Evolutionary conservation across 2,329 filamentous ascomycete genomes (phyloP).

Genomic region (Claviceps lovelessii): DNA sequence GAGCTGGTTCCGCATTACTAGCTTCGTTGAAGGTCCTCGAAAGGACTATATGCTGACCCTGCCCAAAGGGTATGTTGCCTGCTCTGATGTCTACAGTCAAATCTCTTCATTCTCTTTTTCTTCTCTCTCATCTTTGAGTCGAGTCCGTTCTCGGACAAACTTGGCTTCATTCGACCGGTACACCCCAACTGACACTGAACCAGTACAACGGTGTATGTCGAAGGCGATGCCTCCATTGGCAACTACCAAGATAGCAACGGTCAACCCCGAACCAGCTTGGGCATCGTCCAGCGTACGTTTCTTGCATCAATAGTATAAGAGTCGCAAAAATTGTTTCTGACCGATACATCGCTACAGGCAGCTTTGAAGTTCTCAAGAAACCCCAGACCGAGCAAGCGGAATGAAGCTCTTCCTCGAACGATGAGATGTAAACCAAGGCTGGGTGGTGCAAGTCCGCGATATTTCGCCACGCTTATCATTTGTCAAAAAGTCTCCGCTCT

Average conservation of each 20-base stretch:
- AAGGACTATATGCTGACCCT: slow-evolving; percentile 60
- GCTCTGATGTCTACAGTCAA: background rate
- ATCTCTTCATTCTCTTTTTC: background rate
- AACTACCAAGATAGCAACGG: slow-evolving; percentile 57
- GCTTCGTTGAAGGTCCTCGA: slow-evolving; percentile 56
- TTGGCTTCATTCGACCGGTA: background rate
- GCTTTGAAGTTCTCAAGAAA: slow-evolving; percentile 32
- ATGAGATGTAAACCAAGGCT: background rate
- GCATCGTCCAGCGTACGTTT: slow-evolving; percentile 64
- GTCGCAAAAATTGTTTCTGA: background rate
- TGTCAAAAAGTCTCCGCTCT: slow-evolving; percentile 8
- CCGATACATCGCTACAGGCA: slow-evolving; percentile 17
- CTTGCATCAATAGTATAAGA: background rate
- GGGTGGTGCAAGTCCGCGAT: background rate
- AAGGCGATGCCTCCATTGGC: slow-evolving; percentile 63
- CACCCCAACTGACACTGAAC: slow-evolving; percentile 7
- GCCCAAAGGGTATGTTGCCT: slow-evolving; percentile 64
- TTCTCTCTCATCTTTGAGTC: background rate
- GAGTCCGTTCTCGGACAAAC: background rate
- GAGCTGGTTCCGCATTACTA: slow-evolving; percentile 72
- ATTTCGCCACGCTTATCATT: background rate
- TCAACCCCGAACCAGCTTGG: slow-evolving; percentile 49
- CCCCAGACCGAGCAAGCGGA: slow-evolving; percentile 16
- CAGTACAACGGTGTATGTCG: slow-evolving; percentile 67
- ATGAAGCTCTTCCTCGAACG: slow-evolving; percentile 4